These are phyloP conservation scores for Auricularia sp. DNA, from an alignment of 768 basidiomycete genomes.

Conservation along the genomic window DNA sequence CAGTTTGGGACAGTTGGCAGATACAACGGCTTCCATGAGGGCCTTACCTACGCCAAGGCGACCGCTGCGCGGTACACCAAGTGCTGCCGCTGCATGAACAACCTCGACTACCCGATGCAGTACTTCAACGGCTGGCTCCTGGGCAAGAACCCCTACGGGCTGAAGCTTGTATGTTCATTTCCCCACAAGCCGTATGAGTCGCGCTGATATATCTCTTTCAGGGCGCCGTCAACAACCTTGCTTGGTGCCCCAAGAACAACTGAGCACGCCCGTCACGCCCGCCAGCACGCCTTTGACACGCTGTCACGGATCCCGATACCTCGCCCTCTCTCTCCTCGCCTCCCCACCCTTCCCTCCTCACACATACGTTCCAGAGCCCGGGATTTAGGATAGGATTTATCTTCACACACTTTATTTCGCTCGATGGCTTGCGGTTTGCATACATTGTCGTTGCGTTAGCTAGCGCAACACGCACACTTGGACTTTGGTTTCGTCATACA, in stretches of 20 bases:
- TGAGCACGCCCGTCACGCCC: background rate
- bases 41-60: background rate
- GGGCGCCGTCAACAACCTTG: background rate
- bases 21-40: background rate
- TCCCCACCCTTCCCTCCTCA: background rate
- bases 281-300: background rate
- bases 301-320: background rate
- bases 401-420: background rate
- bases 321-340: background rate
- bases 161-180: background rate
- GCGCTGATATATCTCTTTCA: background rate
- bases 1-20: background rate
- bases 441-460: too few species aligned
- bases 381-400: too few species aligned
- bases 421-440: background rate
- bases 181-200: background rate
- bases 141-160: background rate
- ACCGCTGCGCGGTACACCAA: background rate
- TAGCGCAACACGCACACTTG: too few species aligned
- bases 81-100: background rate
- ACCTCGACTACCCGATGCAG: background rate
- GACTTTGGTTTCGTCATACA: too few species aligned
- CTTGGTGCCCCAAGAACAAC: background rate
- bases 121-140: constrained; percentile 2
- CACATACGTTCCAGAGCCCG: background rate